Evolutionary conservation across 192 early-diverging fungal genomes (phyloP).

Genomic region (Piromyces sp.): DNA sequence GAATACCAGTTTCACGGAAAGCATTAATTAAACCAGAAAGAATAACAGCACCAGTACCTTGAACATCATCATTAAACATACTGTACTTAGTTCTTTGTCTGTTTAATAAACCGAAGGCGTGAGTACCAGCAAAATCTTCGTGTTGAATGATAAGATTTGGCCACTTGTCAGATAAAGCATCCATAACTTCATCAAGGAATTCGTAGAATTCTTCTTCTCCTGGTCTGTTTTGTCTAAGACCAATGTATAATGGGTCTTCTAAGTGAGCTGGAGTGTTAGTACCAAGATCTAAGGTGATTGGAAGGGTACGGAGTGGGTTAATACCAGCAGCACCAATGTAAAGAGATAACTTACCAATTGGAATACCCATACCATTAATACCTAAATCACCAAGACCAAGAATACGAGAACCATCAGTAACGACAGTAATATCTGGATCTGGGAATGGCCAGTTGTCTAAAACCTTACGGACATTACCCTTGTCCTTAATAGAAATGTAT

Average conservation of each 20-base stretch:
- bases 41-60: slow-evolving; percentile 82
- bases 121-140: slow-evolving; percentile 88
- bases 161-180: slow-evolving; percentile 45
- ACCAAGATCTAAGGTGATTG: slow-evolving; percentile 82
- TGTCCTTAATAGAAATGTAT: slow-evolving; percentile 61
- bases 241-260: slow-evolving; percentile 79
- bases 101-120: slow-evolving; percentile 70
- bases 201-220: slow-evolving; percentile 50
- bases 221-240: slow-evolving; percentile 49
- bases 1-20: slow-evolving; percentile 34
- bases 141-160: slow-evolving; percentile 81
- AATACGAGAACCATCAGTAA: slow-evolving; percentile 87
- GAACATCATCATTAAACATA: slow-evolving; percentile 93
- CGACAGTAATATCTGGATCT: slow-evolving; percentile 58
- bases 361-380: slow-evolving; percentile 89
- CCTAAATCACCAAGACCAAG: slow-evolving; percentile 88
- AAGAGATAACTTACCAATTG: slow-evolving; percentile 85
- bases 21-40: slow-evolving; percentile 84
- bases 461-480: slow-evolving; percentile 54
- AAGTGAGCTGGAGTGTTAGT: slow-evolving; percentile 68
- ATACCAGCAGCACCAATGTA: slow-evolving; percentile 76
- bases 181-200: slow-evolving; percentile 68
- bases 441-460: slow-evolving; percentile 60
- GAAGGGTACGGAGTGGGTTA: slow-evolving; percentile 68
- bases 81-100: slow-evolving; percentile 57